phyloP scores from a whole-genome alignment of 352 stramenopile species.

The Phytopythium helicoides region DNA sequence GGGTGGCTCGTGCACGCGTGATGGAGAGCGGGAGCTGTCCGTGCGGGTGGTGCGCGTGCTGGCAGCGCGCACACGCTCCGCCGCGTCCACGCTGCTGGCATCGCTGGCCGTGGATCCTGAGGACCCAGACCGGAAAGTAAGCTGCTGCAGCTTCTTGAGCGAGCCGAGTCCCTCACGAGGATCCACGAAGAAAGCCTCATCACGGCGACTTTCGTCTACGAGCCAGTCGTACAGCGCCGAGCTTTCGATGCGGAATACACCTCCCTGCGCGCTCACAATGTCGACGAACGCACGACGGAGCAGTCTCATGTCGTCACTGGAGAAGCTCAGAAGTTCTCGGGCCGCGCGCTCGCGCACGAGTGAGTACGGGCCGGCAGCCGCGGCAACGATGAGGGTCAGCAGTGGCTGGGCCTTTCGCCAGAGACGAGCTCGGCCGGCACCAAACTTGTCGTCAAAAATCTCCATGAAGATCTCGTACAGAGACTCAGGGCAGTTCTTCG shows the following conservation, averaged over 20 bases:
- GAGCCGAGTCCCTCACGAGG: conserved; percentile 40
- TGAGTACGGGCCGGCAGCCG: conserved; percentile 65
- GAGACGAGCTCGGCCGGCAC: conserved; percentile 61
- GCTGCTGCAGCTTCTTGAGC: conserved; percentile 36
- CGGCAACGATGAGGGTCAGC: conserved; percentile 66
- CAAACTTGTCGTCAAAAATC: conserved; percentile 89
- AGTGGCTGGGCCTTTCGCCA: conserved; percentile 77
- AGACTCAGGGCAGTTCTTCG: conserved; percentile 70
- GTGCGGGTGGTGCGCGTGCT: conserved; percentile 18
- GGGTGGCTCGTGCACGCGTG: conserved; percentile 7
- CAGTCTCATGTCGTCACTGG: conserved; percentile 63
- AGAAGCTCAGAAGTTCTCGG: conserved; percentile 50
- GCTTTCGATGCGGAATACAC: conserved; percentile 67
- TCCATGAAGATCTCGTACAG: conserved; percentile 82
- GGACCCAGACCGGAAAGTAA: conserved; percentile 13
- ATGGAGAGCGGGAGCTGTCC: conserved; percentile 20
- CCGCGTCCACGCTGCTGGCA: conserved; percentile 1
- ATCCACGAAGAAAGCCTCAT: conserved; percentile 69
- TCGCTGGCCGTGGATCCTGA: conserved; percentile 8
- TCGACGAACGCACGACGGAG: conserved; percentile 75
- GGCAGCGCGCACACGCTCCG: neutral
- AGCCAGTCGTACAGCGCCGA: conserved; percentile 75
- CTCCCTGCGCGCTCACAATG: conserved; percentile 49
- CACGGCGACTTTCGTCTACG: conserved; percentile 38
- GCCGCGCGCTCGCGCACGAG: conserved; percentile 69